Evolutionary conservation across 2,329 filamentous ascomycete species (phyloP), one percentile per base, ranked within the genome.

Genomic region (Exophiala calicioides): DNA sequence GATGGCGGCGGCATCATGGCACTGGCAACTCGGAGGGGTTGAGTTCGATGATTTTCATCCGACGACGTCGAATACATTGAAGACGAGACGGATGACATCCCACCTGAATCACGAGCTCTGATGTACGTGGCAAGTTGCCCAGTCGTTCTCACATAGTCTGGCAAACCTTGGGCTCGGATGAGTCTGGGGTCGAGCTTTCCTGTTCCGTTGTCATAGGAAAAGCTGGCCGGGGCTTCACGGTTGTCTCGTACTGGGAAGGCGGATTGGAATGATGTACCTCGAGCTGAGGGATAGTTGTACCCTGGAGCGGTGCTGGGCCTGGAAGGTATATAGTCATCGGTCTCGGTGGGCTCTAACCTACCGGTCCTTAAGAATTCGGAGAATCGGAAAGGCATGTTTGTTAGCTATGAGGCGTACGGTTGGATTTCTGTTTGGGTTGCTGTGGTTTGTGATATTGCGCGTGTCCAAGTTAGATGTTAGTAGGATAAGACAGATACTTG

Each of bases 141-240:
- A n/a, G 47, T 46, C 24, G 42, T 50, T 19, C 35, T 39, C 12
- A 50, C 21, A 21, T 24, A n/a, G 3, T 26, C 12, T 6, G 47
- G 47, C 12, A 50, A 18, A 13, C 36, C 35, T 16, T 50, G 36
- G 18, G 37, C 47, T 12, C 27, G 42, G 12, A 43, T 16, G 16
- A 50, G 47, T 26, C 13, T 36, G 12, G 42, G 32, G 19, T 46
- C 47, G 3, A 46, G 32, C n/a, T n/a, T 44, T 16, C 47, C 42
- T 7, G 41, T 45, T 4, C 47, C 47, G 40, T 46, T 50, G 40
- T 50, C 47, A 31, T 50, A 50, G 8, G 26, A 18, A 19, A 31
- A 41, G 21, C 47, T 45, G 16, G 36, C 47, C 19, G 35, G 35
- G 18, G 29, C 37, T 19, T 9, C 15, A 13, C 15, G 26, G 23